phyloP scores from a whole-genome alignment of 2,329 filamentous ascomycete genomes.

The Gnomoniopsis smithogilvyi region DNA sequence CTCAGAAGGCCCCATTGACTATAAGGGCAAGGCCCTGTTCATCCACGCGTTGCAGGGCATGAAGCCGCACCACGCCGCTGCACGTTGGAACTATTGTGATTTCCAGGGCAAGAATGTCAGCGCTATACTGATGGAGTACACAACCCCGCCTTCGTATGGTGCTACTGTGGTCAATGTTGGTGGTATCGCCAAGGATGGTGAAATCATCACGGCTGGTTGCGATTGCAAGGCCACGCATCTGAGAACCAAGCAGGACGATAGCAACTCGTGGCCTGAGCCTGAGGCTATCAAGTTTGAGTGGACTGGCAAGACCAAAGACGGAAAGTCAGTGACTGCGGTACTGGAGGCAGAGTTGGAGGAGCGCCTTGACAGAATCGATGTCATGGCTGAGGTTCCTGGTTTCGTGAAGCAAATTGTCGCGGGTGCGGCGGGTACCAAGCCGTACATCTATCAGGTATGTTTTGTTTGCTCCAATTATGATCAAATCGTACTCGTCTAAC shows the following conservation, averaged over 20 bases:
- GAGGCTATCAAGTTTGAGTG: constrained; percentile 72
- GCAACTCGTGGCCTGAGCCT: constrained; percentile 88
- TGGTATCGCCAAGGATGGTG: constrained; percentile 74
- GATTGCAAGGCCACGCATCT: constrained; percentile 66
- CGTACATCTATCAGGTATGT: constrained; percentile 92
- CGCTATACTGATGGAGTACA: constrained; percentile 93
- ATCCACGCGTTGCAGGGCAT: constrained; percentile 90
- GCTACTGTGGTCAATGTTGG: constrained; percentile 80
- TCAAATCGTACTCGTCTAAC: constrained; percentile 22
- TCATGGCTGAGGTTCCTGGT: constrained; percentile 93
- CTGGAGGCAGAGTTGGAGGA: constrained; percentile 67
- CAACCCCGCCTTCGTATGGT: constrained; percentile 89
- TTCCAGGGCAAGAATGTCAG: constrained; percentile 88
- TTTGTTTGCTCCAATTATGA: neutral
- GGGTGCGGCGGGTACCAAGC: constrained; percentile 84
- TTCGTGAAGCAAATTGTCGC: constrained; percentile 95
- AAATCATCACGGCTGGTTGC: constrained; percentile 72
- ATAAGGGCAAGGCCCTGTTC: constrained; percentile 77
- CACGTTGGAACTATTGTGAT: constrained; percentile 88
- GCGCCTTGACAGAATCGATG: constrained; percentile 79
- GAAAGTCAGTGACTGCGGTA: constrained; percentile 65
- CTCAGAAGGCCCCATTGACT: constrained; percentile 74
- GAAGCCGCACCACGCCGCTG: constrained; percentile 96
- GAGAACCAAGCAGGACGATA: constrained; percentile 65
- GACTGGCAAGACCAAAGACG: constrained; percentile 74